These are phyloP conservation scores for Fusarium nematophilum DNA, from an alignment of 2,329 filamentous ascomycete genomes.

Conservation along the genomic window DNA sequence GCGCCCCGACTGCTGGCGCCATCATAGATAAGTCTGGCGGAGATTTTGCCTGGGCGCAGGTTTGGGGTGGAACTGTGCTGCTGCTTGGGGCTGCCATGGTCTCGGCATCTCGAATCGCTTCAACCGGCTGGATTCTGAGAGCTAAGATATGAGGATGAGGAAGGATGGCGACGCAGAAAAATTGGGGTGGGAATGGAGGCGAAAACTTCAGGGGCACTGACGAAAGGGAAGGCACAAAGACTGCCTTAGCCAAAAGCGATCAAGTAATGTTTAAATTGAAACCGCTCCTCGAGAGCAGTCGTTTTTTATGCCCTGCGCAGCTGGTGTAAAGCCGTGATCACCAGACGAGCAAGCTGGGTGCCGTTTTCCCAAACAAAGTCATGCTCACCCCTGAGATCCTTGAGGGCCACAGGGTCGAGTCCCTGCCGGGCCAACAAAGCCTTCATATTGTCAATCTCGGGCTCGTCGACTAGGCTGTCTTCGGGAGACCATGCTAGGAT, in stretches of 20 bases:
- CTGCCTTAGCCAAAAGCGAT: conserved; percentile 5
- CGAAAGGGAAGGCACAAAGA: not conserved
- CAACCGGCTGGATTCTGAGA: conserved; percentile 51
- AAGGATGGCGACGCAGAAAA: not conserved
- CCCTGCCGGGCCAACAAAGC: conserved; percentile 55
- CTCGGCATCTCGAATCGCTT: conserved; percentile 47
- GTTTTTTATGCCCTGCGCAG: conserved; percentile 17
- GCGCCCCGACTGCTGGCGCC: conserved; percentile 51
- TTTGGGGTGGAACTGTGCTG: conserved; percentile 59
- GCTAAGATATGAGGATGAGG: conserved; percentile 48
- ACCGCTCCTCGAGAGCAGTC: not conserved
- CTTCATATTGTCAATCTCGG: conserved; percentile 69
- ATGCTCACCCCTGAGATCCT: conserved; percentile 67
- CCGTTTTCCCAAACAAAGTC: conserved; percentile 73
- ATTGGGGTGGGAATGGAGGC: not conserved
- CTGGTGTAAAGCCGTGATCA: conserved; percentile 48
- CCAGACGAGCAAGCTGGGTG: conserved; percentile 62
- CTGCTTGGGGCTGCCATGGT: conserved; percentile 48
- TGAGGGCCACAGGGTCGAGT: conserved; percentile 47
- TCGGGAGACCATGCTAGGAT: conserved; percentile 59
- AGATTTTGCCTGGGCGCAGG: conserved; percentile 56
- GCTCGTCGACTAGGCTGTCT: conserved; percentile 64
- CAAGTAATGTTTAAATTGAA: conserved; percentile 31
- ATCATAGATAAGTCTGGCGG: conserved; percentile 43
- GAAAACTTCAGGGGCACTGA: not conserved